Conservation (phyloP, 176 grass and related monocot species). For the Rhynchospora pubera region DNA sequence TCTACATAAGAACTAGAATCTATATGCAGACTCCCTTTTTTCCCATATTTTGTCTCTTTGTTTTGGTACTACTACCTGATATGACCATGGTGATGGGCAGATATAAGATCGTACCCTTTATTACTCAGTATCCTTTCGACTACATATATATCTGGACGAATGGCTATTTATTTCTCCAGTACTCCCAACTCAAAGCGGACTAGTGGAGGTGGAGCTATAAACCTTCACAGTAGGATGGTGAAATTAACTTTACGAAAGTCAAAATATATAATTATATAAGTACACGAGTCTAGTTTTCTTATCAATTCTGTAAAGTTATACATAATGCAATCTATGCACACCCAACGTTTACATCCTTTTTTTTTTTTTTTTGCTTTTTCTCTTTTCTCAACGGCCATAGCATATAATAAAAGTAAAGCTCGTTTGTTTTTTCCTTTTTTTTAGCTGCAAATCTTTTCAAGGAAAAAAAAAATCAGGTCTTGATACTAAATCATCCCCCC, state of each 20-base stretch:
- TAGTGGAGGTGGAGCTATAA: neutral
- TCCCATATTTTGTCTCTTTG: conserved; percentile 20
- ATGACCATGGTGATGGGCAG: conserved; percentile 15
- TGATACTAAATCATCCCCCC: no score
- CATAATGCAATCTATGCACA: no score
- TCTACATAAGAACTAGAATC: neutral
- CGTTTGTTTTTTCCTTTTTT: no score
- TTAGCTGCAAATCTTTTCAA: no score
- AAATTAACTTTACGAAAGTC: neutral
- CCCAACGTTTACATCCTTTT: no score
- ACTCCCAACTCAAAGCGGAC: neutral
- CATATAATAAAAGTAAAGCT: no score
- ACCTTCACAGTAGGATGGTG: neutral
- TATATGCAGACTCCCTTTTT: neutral
- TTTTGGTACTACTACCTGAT: conserved; percentile 25
- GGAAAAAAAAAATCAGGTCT: no score
- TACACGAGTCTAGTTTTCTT: neutral
- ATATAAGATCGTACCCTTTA: conserved; percentile 5
- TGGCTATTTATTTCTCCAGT: neutral
- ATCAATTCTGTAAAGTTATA: neutral
- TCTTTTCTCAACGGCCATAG: no score
- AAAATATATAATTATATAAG: neutral
- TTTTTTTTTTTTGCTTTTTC: no score
- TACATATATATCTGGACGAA: neutral
- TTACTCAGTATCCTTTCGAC: neutral